Percentiles rank a stretch among this genome's conserved stretches.
Conservation (phyloP, 2,329 filamentous ascomycete genomes). For the Hypomyces rosellus region DNA sequence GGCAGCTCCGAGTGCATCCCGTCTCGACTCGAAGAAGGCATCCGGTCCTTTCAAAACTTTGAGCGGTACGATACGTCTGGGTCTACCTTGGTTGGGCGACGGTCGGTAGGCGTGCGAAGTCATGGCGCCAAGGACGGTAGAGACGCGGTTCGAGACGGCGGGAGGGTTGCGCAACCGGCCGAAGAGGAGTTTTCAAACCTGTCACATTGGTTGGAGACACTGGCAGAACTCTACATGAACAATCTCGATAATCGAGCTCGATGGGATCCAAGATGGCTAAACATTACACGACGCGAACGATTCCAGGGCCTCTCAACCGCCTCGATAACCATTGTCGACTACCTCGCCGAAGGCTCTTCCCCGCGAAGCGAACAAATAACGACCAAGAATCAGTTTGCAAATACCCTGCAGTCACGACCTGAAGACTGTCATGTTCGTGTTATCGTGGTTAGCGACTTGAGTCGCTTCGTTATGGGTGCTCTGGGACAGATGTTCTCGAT, state of each 20-base stretch:
- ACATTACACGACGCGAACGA: too few relatives aligned
- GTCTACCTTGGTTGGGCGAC: background rate
- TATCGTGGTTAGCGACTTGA: conserved; percentile 22
- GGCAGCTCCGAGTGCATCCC: conserved; percentile 1
- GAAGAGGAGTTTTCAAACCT: conserved; percentile 19
- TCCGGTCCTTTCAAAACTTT: background rate
- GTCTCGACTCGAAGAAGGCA: conserved; percentile 5
- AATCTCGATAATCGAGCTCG: conserved; percentile 21
- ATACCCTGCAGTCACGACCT: conserved; percentile 8
- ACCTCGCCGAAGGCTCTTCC: conserved; percentile 4
- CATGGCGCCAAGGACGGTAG: background rate
- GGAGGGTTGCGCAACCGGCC: background rate
- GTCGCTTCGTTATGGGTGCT: conserved; percentile 24
- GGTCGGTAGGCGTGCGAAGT: background rate
- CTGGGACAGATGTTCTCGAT: conserved; percentile 21
- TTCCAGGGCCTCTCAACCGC: conserved; percentile 10
- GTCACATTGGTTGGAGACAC: conserved; percentile 24
- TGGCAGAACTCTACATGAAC: conserved; percentile 26
- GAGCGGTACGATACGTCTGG: background rate
- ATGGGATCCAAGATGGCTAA: conserved; percentile 13
- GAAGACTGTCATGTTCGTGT: conserved; percentile 15
- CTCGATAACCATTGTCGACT: conserved; percentile 18
- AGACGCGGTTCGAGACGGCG: background rate
- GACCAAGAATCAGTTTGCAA: conserved; percentile 12
- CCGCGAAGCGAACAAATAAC: conserved; percentile 9